Percentiles rank a stretch among this genome's conserved stretches.
Conservation (phyloP, 2,329 filamentous ascomycete genomes). For the Trichoderma afroharzianum region DNA sequence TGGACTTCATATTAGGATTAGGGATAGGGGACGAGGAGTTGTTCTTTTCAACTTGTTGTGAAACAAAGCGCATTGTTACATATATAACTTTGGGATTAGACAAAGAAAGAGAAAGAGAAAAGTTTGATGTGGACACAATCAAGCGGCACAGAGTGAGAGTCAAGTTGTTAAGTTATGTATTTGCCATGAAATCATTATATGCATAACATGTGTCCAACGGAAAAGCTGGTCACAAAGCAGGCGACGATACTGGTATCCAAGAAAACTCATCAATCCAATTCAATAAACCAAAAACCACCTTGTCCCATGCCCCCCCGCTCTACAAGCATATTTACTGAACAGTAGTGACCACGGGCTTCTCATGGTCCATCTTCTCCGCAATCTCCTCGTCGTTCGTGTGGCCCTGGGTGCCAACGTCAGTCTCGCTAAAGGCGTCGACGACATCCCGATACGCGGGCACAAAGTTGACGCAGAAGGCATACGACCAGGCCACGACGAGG, state of each 20-base stretch:
- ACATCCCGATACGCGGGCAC: conserved; percentile 59
- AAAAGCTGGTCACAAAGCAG: not conserved
- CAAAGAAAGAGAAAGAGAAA: not conserved
- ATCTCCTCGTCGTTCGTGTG: conserved; percentile 30
- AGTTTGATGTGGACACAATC: not conserved
- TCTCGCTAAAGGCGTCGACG: conserved; percentile 54
- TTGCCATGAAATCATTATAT: conserved; percentile 10
- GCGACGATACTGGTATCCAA: conserved; percentile 7
- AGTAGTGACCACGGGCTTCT: conserved; percentile 14
- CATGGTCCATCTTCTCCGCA: conserved; percentile 11
- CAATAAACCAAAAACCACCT: not conserved
- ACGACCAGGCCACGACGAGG: conserved; percentile 54
- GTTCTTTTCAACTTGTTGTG: not conserved
- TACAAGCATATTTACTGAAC: not conserved
- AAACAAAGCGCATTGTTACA: not conserved
- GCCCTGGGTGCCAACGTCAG: conserved; percentile 40
- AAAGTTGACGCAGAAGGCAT: conserved; percentile 63
- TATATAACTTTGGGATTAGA: not conserved
- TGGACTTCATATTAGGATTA: not conserved
- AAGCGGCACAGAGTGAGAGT: not conserved
- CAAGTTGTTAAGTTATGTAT: not conserved
- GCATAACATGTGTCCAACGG: not conserved
- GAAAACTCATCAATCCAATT: not conserved
- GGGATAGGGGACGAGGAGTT: not conserved
- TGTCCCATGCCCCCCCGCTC: not conserved